phyloP scores from a whole-genome alignment of 805 yeast species.

The Pichia kluyveri region DNA sequence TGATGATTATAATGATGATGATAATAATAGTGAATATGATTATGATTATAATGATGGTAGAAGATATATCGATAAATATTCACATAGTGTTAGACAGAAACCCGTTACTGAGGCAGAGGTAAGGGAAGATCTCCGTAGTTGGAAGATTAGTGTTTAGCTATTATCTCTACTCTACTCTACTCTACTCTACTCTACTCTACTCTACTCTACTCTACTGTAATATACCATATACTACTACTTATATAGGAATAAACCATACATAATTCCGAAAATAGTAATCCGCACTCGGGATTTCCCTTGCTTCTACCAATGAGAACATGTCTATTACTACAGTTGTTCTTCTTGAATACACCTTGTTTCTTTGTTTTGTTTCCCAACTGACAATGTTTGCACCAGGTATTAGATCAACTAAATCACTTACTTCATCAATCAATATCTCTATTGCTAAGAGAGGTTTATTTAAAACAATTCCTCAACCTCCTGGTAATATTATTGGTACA shows the following conservation, averaged over 20 bases:
- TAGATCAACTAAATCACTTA: not conserved
- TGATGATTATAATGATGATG: not conserved
- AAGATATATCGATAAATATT: not conserved
- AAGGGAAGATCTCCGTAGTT: slow-evolving; percentile 32
- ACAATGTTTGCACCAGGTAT: too few species aligned
- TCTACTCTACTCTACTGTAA: too few species aligned
- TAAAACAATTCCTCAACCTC: slow-evolving; percentile 46
- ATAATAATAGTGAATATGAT: not conserved
- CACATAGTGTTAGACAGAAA: not conserved
- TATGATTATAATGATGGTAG: not conserved
- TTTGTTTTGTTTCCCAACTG: too few species aligned
- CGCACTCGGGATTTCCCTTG: too few species aligned
- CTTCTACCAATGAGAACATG: too few species aligned
- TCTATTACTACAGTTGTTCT: too few species aligned
- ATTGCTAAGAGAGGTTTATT: slow-evolving; percentile 14
- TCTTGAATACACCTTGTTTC: too few species aligned
- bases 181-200: too few species aligned
- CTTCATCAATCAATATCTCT: not conserved
- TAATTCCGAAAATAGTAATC: too few species aligned
- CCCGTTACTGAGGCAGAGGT: slow-evolving; percentile 25
- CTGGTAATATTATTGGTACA: slow-evolving; percentile 63
- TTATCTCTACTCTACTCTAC: too few species aligned
- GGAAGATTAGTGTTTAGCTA: slow-evolving; percentile 20
- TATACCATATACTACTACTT: too few species aligned
- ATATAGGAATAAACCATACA: too few species aligned